Evolutionary conservation across 2,329 filamentous ascomycete genomes (phyloP), one percentile per base, ranked within the genome.

Genomic region (Colletotrichum spinosum): DNA sequence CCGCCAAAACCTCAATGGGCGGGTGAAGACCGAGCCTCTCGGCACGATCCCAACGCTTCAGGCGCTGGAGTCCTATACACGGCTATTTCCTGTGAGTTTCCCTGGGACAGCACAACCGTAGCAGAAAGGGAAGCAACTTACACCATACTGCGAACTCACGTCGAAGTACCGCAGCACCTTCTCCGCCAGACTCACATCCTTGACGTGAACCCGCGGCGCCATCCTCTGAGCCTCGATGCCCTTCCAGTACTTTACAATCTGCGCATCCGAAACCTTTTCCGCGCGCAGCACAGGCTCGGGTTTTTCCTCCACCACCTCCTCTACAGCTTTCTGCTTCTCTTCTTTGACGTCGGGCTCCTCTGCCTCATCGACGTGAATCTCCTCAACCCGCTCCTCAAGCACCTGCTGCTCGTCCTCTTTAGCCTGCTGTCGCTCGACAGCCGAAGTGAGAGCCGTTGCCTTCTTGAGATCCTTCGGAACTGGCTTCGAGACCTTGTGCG

Each of bases 131-230:
- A 6, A 33, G 34, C 58, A n/a, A 88, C 92, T 82, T 88, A 97
- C 94, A 61, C 96, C 96, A 76, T 92, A 99, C 73, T 97, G 92
- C 66, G 87, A 92, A 73, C 90, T 96, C 70, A 97, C 91, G 76
- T 99, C 96, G 79, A 96, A 99, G 76, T 97, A 92, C 68, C 95
- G 84, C 72, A 98, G 78, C 34, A 98, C 88, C 82, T 95, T 97
- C 83, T 98, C 94, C 60, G 91, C 84, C 50, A 92, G 70, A 10
- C 83, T 85, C 70, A 98, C 75, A 2, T 84, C 90, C 71, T 90
- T 78, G 78, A 97, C 93, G 73, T 98, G 96, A 41, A 97, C 89
- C 71, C 91, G 82, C 46, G 87, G 86, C 15, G 92, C 87, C 65
- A 84, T 84, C 70, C 93, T 84, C 72, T 88, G 84, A 45, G 81